phyloP scores from a whole-genome alignment of 2,329 filamentous ascomycete species.

The Didymella sp. region DNA sequence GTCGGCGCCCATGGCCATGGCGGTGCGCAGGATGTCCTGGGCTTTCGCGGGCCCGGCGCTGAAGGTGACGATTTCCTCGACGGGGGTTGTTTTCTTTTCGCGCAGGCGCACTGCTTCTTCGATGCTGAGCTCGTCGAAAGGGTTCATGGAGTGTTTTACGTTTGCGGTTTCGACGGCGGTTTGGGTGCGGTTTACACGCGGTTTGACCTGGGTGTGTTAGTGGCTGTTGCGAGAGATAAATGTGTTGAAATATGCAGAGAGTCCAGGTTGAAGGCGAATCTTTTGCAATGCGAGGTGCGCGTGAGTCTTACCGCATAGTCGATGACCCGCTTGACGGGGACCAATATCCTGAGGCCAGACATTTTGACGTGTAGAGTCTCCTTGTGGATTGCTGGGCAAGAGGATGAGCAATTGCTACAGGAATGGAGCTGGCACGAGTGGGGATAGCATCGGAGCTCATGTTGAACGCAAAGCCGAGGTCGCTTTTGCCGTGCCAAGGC shows the following conservation, averaged over 20 bases:
- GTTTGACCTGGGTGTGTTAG: conserved; percentile 63
- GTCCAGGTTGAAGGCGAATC: neutral
- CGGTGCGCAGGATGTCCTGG: conserved; percentile 87
- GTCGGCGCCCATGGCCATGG: conserved; percentile 99
- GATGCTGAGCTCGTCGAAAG: conserved; percentile 97
- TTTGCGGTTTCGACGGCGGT: conserved; percentile 91
- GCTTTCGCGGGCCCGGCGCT: conserved; percentile 88
- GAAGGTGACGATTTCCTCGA: conserved; percentile 90
- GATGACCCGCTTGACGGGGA: conserved; percentile 65
- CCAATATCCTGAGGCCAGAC: conserved; percentile 61
- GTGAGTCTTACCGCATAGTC: conserved; percentile 60
- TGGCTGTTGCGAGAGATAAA: neutral
- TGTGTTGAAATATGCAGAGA: neutral
- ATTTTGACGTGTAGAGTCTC: conserved; percentile 37
- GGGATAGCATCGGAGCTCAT: conserved; percentile 30
- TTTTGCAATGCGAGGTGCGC: neutral
- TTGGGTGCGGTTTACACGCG: conserved; percentile 72
- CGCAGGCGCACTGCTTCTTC: conserved; percentile 95
- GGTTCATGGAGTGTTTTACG: conserved; percentile 98
- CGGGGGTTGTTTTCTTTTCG: conserved; percentile 70
- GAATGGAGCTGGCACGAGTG: conserved; percentile 22
- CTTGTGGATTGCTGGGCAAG: neutral
- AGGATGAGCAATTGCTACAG: conserved; percentile 19
- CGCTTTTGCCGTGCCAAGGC: no score
- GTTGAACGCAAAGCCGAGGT: neutral